A percentile compares a stretch with the other conserved stretches of the same genome.
These are phyloP conservation scores for Aphanomyces invadans DNA, from an alignment of 352 stramenopile species.

Conservation along the genomic window DNA sequence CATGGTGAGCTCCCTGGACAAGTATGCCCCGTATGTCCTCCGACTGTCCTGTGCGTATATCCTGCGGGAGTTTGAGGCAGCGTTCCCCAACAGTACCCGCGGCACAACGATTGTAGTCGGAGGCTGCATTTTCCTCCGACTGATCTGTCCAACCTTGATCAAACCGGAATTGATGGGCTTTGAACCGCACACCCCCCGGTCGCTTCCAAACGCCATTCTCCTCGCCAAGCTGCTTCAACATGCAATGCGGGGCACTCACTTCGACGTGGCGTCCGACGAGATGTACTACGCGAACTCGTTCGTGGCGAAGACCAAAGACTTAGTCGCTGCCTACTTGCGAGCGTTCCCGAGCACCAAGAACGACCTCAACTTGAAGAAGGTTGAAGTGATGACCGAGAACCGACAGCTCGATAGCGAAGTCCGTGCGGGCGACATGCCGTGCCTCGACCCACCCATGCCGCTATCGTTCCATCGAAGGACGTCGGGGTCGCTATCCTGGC, in stretches of 20 bases:
- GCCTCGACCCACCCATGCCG: background rate
- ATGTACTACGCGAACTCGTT: slow-evolving; percentile 22
- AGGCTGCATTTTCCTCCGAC: slow-evolving; percentile 62
- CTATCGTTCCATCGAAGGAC: slow-evolving; percentile 4
- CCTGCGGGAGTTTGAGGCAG: slow-evolving; percentile 56
- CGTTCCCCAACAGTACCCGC: slow-evolving; percentile 55
- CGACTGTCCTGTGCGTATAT: slow-evolving; percentile 65
- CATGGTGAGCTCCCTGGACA: slow-evolving; percentile 61
- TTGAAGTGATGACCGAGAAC: background rate
- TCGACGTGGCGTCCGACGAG: slow-evolving; percentile 22
- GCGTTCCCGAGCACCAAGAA: slow-evolving; percentile 19
- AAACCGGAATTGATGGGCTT: slow-evolving; percentile 80
- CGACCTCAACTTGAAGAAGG: background rate
- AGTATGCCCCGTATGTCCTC: slow-evolving; percentile 54
- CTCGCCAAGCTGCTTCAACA: slow-evolving; percentile 76
- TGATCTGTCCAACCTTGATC: slow-evolving; percentile 67
- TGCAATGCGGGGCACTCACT: slow-evolving; percentile 53
- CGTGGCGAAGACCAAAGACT: slow-evolving; percentile 9
- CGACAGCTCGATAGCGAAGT: background rate
- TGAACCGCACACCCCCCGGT: slow-evolving; percentile 40
- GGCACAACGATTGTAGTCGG: slow-evolving; percentile 64
- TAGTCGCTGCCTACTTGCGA: slow-evolving; percentile 10
- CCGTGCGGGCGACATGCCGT: background rate
- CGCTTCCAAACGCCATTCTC: slow-evolving; percentile 51
- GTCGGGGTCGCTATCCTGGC: background rate